These are phyloP conservation scores for Nakazawaea ishiwadae DNA, from an alignment of 805 yeast genomes.

Conservation along the genomic window DNA sequence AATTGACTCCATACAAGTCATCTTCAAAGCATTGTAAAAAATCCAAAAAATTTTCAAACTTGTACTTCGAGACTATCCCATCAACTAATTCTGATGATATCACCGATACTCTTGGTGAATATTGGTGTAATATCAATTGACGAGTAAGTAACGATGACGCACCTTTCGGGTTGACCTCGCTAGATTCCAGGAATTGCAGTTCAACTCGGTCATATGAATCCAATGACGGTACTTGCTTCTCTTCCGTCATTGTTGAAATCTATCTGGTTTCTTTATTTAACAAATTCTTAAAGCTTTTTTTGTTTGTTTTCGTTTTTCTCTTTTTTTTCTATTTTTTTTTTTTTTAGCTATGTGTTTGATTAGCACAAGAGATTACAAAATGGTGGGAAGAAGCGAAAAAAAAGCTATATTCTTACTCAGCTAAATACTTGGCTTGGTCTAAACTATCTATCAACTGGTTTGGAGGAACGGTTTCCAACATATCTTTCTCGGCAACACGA, in stretches of 20 bases:
- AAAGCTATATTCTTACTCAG: neutral
- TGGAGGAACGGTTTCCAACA: slow-evolving; percentile 62
- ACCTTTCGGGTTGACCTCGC: slow-evolving; percentile 20
- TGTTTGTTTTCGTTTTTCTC: too few relatives aligned
- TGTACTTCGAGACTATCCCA: slow-evolving; percentile 17
- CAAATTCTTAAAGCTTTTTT: too few relatives aligned
- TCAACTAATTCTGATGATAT: slow-evolving; percentile 21
- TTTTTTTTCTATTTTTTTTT: too few relatives aligned
- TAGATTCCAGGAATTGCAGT: neutral
- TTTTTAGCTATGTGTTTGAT: too few relatives aligned
- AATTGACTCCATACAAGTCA: slow-evolving; percentile 5
- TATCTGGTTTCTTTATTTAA: neutral
- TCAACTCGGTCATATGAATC: neutral
- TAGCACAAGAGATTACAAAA: too few relatives aligned
- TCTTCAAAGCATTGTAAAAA: slow-evolving; percentile 26
- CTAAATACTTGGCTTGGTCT: slow-evolving; percentile 12
- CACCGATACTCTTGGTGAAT: slow-evolving; percentile 29
- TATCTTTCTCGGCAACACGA: slow-evolving; percentile 56
- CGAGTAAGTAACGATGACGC: slow-evolving; percentile 22
- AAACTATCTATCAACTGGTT: slow-evolving; percentile 33
- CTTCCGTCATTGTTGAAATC: neutral
- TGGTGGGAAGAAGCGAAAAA: neutral
- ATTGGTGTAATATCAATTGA: slow-evolving; percentile 24
- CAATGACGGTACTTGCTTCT: neutral
- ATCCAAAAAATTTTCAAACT: slow-evolving; percentile 17